These are phyloP conservation scores for Mycena vulgaris DNA, from an alignment of 768 basidiomycete genomes.

Conservation along the genomic window DNA sequence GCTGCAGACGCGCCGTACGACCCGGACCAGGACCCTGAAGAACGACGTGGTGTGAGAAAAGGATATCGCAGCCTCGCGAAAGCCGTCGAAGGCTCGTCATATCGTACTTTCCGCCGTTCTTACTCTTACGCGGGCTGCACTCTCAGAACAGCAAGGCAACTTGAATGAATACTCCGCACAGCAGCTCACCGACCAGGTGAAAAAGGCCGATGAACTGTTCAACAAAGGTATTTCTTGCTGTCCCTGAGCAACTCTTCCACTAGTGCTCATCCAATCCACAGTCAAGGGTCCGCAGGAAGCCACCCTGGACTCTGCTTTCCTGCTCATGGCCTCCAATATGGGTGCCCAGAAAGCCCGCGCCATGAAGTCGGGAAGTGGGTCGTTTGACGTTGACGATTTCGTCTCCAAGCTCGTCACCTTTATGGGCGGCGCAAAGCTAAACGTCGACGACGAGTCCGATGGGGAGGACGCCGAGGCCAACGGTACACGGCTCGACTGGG, in stretches of 20 bases:
- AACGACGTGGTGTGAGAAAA: constrained; percentile 81
- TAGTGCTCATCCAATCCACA: constrained; percentile 40
- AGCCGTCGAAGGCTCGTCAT: constrained; percentile 71
- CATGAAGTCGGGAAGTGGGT: constrained; percentile 89
- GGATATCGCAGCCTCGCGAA: constrained; percentile 79
- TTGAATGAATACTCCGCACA: constrained; percentile 71
- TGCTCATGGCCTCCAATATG: constrained; percentile 83
- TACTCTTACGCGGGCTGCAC: background rate
- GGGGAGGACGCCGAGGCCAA: constrained; percentile 67
- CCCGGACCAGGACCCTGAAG: constrained; percentile 88
- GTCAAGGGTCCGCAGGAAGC: constrained; percentile 91
- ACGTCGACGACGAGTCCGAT: constrained; percentile 65
- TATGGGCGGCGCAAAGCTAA: constrained; percentile 79
- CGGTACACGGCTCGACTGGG: constrained; percentile 79
- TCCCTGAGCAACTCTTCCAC: background rate
- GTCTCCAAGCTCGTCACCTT: constrained; percentile 79
- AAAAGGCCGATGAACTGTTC: constrained; percentile 74
- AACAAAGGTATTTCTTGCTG: constrained; percentile 64
- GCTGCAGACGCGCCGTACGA: constrained; percentile 70
- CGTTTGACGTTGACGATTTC: constrained; percentile 95
- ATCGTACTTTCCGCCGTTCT: background rate
- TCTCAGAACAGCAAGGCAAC: constrained; percentile 63
- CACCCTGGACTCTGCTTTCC: constrained; percentile 88
- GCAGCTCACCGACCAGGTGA: constrained; percentile 69
- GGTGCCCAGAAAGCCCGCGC: constrained; percentile 91